phyloP scores from a whole-genome alignment of 1,284 basidiomycete genomes.

The Schizophyllum amplum region DNA sequence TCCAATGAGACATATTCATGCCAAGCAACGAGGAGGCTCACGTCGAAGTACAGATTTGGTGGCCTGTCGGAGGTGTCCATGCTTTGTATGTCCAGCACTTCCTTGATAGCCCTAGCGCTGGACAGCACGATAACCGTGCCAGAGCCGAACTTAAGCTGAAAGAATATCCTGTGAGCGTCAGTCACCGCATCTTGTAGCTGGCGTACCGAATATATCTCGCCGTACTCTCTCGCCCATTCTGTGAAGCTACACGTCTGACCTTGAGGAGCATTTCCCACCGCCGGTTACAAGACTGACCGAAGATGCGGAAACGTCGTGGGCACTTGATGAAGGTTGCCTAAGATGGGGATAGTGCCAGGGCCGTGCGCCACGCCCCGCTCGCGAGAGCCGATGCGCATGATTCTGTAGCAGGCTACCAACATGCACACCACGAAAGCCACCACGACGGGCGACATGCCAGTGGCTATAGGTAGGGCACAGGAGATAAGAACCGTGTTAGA shows the following conservation, averaged over 20 bases:
- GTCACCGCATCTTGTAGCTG: background rate
- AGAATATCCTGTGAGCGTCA: background rate
- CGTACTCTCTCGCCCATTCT: slow-evolving; percentile 9
- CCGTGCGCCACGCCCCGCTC: background rate
- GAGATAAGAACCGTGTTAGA: no score
- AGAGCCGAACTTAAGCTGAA: background rate
- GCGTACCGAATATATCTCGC: slow-evolving; percentile 8
- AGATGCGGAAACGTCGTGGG: background rate
- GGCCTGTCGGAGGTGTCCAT: background rate
- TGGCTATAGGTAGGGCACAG: no score
- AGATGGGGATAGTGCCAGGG: background rate
- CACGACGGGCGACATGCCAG: no score
- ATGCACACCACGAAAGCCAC: no score
- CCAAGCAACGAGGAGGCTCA: background rate
- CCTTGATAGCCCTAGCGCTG: background rate
- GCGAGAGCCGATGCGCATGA: background rate
- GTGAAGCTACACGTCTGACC: slow-evolving; percentile 5
- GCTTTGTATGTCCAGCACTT: background rate
- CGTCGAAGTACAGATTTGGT: background rate
- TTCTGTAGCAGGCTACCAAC: no score
- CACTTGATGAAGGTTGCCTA: background rate
- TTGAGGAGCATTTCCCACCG: background rate
- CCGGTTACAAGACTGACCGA: background rate
- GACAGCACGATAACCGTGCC: background rate
- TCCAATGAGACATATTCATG: background rate